Evolutionary conservation across 1,284 basidiomycete genomes (phyloP).

Genomic region (Ceratobasidium sp.): DNA sequence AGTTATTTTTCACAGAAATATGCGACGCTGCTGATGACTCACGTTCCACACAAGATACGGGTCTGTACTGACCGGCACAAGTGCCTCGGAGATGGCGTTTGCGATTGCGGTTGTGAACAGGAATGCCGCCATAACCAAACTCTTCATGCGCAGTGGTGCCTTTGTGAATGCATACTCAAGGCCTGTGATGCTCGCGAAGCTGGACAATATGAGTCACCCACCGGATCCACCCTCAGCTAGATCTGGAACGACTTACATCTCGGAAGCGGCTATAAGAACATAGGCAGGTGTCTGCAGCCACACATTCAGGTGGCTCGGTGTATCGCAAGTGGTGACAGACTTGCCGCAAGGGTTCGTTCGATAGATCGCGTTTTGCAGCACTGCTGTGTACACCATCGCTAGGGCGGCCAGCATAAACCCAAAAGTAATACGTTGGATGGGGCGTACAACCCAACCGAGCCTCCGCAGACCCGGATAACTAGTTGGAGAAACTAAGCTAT

Average conservation of each 20-base stretch:
- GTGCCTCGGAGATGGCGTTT: constrained; percentile 19
- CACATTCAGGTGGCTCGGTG: constrained; percentile 69
- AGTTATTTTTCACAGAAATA: neutral
- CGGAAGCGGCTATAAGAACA: constrained; percentile 24
- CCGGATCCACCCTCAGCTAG: too few species aligned
- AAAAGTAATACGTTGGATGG: constrained; percentile 76
- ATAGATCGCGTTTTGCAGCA: constrained; percentile 78
- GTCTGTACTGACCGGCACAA: constrained; percentile 34
- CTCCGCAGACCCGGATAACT: constrained; percentile 77
- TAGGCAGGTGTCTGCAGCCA: constrained; percentile 72
- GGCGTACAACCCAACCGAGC: constrained; percentile 72
- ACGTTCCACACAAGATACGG: constrained; percentile 43
- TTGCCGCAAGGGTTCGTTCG: constrained; percentile 71
- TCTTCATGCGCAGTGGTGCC: constrained; percentile 84
- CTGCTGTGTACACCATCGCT: constrained; percentile 72
- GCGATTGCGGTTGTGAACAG: constrained; percentile 61
- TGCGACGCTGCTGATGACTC: neutral
- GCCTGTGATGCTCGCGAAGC: constrained; percentile 84
- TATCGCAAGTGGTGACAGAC: constrained; percentile 64
- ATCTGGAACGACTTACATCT: constrained; percentile 26
- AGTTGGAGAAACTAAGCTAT: neutral
- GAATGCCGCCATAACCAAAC: constrained; percentile 77
- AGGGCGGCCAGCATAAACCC: constrained; percentile 62
- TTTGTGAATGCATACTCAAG: constrained; percentile 91
- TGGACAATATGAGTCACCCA: constrained; percentile 54